Base-by-base conservation (phyloP, 2,329 filamentous ascomycete genomes). In the Saccharata proteae region DNA sequence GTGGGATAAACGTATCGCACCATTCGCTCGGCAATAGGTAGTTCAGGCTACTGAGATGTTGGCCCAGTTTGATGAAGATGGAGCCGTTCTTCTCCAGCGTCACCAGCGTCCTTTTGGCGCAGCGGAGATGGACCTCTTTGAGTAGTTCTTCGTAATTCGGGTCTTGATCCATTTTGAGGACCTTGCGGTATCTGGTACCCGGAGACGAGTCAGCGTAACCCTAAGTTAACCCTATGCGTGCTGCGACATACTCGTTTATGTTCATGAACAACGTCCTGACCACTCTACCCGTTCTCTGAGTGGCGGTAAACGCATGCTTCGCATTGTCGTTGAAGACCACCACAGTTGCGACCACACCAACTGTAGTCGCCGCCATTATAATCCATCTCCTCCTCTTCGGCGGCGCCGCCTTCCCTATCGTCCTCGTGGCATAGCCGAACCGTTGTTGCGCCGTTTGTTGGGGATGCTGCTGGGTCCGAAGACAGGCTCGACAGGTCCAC, bases 51-150 rank as follows among this genome's bases (percentile, higher is more conserved):
- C 84, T 93, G 57, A 98, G 57, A 58, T 98, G 90, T 48, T 98
- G 90, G 6, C 90, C 90, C 22, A 98, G 64, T 59, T 98, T 98
- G 54, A 98, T 96, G 47, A 96, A 98, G 40, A 98, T 93, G 16
- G 88, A 93, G 16, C 92, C 90, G 55, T 94, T 96, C 65, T 82
- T 84, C 65, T 98, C 90, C 41, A 96, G 62, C 2, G 92, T 86
- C 35, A 69, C 71, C 24, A 96, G 63, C 1, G 90, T 94, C 39
- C 90, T 74, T 46, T 84, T 71, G 17, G 90, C 90, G 59, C 90
- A 98, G 55, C 90, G 73, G 53, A 92, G 80, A 57, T 98, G 90
- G 51, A 90, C 96, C 40, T 77, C 76, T 43, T 74, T 80, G 31
- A 98, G 63, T 21, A 79, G 56, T n/a, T 58, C 64, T n/a, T 71